Percentiles rank a stretch among this genome's conserved stretches.
Conservation (phyloP, 2,329 filamentous ascomycete species). For the Lachnellula cervina region DNA sequence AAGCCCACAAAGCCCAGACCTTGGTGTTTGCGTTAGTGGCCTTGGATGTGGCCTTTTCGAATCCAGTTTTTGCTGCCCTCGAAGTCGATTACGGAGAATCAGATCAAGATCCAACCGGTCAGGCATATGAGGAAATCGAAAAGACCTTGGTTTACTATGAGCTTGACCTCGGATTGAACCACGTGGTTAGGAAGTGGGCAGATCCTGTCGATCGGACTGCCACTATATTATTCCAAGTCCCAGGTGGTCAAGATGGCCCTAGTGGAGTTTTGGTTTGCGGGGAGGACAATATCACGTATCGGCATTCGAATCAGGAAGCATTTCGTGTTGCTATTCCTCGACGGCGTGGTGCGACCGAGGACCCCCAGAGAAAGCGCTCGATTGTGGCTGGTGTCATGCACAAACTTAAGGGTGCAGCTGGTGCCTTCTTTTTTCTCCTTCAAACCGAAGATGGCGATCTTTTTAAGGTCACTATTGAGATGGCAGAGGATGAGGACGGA, state of each 20-base stretch:
- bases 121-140: constrained; percentile 75
- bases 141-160: constrained; percentile 96
- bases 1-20: constrained; percentile 90
- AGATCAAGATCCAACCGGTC: constrained; percentile 84
- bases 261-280: constrained; percentile 94
- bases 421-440: constrained; percentile 93
- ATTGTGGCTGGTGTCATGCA: constrained; percentile 96
- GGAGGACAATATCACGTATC: constrained; percentile 91
- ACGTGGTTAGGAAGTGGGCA: constrained; percentile 95
- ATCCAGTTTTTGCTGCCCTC: constrained; percentile 90
- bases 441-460: constrained; percentile 98
- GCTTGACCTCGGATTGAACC: constrained; percentile 91
- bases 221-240: constrained; percentile 89
- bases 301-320: constrained; percentile 90
- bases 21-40: constrained; percentile 84
- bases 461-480: constrained; percentile 93
- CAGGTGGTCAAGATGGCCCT: constrained; percentile 86
- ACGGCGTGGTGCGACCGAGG: constrained; percentile 80
- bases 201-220: constrained; percentile 88
- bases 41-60: constrained; percentile 92
- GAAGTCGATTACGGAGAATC: constrained; percentile 90
- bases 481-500: constrained; percentile 75
- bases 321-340: constrained; percentile 87
- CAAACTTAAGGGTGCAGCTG: constrained; percentile 75
- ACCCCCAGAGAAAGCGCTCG: constrained; percentile 81